Percentiles rank a stretch among this genome's conserved stretches.
phyloP scores from a whole-genome alignment of 495 filamentous ascomycete genomes.

The Penicillium mononematosum region DNA sequence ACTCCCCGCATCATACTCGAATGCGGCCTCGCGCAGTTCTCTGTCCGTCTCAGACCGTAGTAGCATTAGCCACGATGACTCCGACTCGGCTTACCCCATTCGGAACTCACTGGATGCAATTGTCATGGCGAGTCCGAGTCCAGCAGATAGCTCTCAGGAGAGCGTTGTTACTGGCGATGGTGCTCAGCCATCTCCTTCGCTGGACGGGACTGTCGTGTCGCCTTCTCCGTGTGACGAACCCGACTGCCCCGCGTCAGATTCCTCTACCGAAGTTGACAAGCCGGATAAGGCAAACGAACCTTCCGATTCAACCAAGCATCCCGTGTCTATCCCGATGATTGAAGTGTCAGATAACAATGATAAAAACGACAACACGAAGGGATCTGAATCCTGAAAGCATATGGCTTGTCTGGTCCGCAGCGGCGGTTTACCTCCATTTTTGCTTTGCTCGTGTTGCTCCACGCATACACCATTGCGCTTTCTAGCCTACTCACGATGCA shows the following conservation, averaged over 20 bases:
- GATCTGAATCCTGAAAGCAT: conserved; percentile 5
- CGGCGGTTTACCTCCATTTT: too few relatives aligned
- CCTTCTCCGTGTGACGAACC: conserved; percentile 4
- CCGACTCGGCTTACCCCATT: conserved; percentile 27
- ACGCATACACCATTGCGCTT: neutral
- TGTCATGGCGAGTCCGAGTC: conserved; percentile 35
- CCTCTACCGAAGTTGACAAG: conserved; percentile 9
- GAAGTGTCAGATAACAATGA: conserved; percentile 26
- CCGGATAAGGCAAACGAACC: neutral
- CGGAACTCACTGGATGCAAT: conserved; percentile 33
- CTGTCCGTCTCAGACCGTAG: conserved; percentile 50
- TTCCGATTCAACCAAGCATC: neutral
- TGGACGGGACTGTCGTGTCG: conserved; percentile 8
- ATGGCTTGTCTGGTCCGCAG: neutral
- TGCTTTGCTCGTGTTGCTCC: neutral
- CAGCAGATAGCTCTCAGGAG: conserved; percentile 43
- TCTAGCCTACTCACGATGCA: conserved; percentile 5
- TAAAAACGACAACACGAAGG: neutral
- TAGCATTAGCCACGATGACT: conserved; percentile 38
- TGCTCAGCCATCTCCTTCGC: conserved; percentile 12
- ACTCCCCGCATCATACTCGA: conserved; percentile 47
- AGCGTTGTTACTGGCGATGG: conserved; percentile 21
- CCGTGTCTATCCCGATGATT: conserved; percentile 24
- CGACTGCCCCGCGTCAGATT: conserved; percentile 10
- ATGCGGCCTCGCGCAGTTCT: conserved; percentile 43